These are phyloP conservation scores for Neonectria coccinea DNA, from an alignment of 2,329 filamentous ascomycete genomes.

Conservation along the genomic window DNA sequence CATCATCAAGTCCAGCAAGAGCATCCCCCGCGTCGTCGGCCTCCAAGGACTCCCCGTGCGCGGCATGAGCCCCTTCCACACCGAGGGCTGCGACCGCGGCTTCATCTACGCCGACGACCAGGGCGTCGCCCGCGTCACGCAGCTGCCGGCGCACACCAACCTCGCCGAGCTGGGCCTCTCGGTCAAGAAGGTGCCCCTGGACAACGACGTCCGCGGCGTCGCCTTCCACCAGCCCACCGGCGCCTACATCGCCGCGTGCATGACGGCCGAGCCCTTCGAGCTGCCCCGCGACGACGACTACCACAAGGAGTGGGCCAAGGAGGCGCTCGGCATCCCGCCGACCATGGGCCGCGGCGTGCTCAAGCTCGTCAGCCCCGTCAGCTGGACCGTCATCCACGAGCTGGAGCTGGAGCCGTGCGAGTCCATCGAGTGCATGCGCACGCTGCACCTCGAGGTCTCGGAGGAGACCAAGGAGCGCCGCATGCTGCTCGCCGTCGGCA, in stretches of 20 bases:
- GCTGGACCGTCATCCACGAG: slow-evolving; percentile 82
- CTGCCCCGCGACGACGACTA: slow-evolving; percentile 88
- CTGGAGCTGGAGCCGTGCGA: slow-evolving; percentile 80
- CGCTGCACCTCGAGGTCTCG: slow-evolving; percentile 87
- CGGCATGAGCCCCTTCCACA: slow-evolving; percentile 81
- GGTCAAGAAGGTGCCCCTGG: slow-evolving; percentile 76
- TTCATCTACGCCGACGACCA: slow-evolving; percentile 84
- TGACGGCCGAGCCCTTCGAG: slow-evolving; percentile 76
- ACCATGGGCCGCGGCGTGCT: slow-evolving; percentile 77
- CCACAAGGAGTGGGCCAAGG: slow-evolving; percentile 82
- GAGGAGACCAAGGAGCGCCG: slow-evolving; percentile 90
- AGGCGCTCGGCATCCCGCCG: slow-evolving; percentile 74
- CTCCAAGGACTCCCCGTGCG: slow-evolving; percentile 76
- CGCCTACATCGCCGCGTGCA: slow-evolving; percentile 82
- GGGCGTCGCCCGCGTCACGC: slow-evolving; percentile 78
- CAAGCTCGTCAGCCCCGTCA: slow-evolving; percentile 81
- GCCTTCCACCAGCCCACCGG: slow-evolving; percentile 81
- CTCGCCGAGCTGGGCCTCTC: slow-evolving; percentile 82
- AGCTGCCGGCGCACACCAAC: slow-evolving; percentile 74
- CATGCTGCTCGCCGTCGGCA: slow-evolving; percentile 86
- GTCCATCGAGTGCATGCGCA: slow-evolving; percentile 83
- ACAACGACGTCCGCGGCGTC: slow-evolving; percentile 77
- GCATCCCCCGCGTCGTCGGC: slow-evolving; percentile 78
- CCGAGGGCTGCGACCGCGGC: slow-evolving; percentile 79
- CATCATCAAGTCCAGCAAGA: slow-evolving; percentile 84